Evolutionary conservation across 768 basidiomycete species (phyloP), one percentile per base, ranked within the genome.

Genomic region (Porphyrellus cyaneotinctus): DNA sequence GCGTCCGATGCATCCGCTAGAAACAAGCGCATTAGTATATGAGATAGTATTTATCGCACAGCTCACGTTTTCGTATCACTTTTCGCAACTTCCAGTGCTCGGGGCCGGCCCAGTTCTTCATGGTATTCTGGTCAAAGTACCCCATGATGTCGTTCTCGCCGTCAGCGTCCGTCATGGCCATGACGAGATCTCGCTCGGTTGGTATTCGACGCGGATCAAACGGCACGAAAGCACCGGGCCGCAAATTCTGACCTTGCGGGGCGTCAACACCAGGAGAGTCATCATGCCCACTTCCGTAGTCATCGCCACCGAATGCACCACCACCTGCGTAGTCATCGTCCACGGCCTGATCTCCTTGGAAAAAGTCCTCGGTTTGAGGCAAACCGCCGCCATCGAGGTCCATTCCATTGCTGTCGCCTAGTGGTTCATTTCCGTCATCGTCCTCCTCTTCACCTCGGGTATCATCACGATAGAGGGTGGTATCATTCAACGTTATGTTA

Each of bases 41-140:
- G 20, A 35, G 43, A 45, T 22, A 12, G 43, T 43, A n/a, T 24
- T 24, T 18, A 43, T 14, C 26, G 4, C 7, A 39, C 49, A 13
- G 68, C 83, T 70, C 57, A 95, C 92, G 79, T 75, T 80, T 82
- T 54, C 88, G 81, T 47, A 92, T 75, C n/a, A 85, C 78, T 64
- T 85, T 88, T 56, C 88, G 76, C 63, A 98, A 69, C 67, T 95
- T 98, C 95, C 97, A 99, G 66, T 99, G 97, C 70, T 98, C 92
- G 9, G 95, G 95, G 0, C 97, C 97, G 4, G 97, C 97, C 97
- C 97, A 99, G 60, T 95, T 95, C 78, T 91, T 95, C 61, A 85
- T 75, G 62, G 89, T 79, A 56, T 76, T 83, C 62, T 85, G 80
- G 68, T 98, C 95, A 65, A 98, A 97, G 69, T 95, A 97, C 62